phyloP scores from a whole-genome alignment of 2,329 filamentous ascomycete genomes.

The Trichoderma sp. region DNA sequence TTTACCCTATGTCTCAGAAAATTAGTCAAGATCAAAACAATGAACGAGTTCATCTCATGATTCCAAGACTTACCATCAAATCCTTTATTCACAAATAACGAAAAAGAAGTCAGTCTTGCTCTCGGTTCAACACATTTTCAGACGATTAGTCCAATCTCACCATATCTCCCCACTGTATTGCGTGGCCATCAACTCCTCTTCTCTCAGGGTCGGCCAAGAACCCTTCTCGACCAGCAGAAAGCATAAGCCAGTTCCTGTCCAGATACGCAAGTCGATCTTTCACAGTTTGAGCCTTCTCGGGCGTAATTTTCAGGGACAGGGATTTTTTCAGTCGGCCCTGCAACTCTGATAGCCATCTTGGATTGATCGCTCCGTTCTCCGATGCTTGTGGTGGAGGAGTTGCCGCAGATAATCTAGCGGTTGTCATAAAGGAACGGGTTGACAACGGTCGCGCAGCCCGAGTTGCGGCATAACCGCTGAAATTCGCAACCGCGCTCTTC shows the following conservation, averaged over 20 bases:
- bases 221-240: slow-evolving; percentile 75
- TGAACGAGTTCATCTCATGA: not conserved
- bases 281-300: slow-evolving; percentile 22
- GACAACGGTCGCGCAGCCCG: slow-evolving; percentile 1
- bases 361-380: slow-evolving; percentile 26
- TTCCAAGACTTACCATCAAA: slow-evolving; percentile 7
- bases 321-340: slow-evolving; percentile 33
- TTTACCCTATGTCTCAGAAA: slow-evolving; percentile 11
- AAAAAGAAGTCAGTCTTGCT: not conserved
- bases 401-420: not conserved
- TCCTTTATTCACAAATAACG: not conserved
- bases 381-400: slow-evolving; percentile 1
- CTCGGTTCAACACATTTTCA: not conserved
- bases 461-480: not conserved
- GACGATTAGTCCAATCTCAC: slow-evolving; percentile 66
- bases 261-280: slow-evolving; percentile 32
- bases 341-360: slow-evolving; percentile 39
- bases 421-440: not conserved
- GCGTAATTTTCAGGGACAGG: slow-evolving; percentile 2
- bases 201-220: slow-evolving; percentile 65
- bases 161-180: slow-evolving; percentile 85
- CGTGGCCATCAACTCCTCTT: slow-evolving; percentile 65
- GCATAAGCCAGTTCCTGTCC: slow-evolving; percentile 65
- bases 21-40: not conserved
- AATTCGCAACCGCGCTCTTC: not conserved